Percentiles rank a stretch among this genome's conserved stretches.
These are phyloP conservation scores for Macrotyloma uniflorum DNA, from an alignment of 306 rosid species.

Conservation along the genomic window DNA sequence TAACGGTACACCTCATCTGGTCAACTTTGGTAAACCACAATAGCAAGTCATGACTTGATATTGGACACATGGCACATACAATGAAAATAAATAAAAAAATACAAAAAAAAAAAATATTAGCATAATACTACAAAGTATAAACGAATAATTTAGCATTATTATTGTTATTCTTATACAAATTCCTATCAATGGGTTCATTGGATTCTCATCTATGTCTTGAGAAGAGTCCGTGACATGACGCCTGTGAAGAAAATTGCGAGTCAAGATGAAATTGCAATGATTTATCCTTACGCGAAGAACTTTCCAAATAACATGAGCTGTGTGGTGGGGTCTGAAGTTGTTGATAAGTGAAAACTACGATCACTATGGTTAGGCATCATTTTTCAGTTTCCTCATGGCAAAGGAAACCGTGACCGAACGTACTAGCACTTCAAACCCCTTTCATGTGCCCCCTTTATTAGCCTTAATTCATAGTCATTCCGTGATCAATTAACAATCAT, in stretches of 20 bases:
- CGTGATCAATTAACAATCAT: conserved; percentile 42
- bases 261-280: conserved; percentile 32
- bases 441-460: conserved; percentile 4
- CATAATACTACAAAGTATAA: not conserved
- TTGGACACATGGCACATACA: conserved; percentile 30
- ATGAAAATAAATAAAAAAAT: too few species aligned
- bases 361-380: conserved; percentile 2
- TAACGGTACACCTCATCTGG: conserved; percentile 31
- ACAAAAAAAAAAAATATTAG: not conserved
- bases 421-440: conserved; percentile 1
- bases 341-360: conserved; percentile 34
- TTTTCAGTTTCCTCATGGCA: conserved; percentile 19
- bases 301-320: conserved; percentile 24
- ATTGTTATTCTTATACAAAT: not conserved
- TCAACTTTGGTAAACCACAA: conserved; percentile 32
- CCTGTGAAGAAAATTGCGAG: conserved; percentile 8
- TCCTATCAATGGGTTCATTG: conserved; percentile 3
- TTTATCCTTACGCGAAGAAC: conserved; percentile 23
- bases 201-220: conserved; percentile 31
- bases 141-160: not conserved
- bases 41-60: conserved; percentile 22
- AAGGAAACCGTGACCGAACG: conserved; percentile 30
- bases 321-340: conserved; percentile 41
- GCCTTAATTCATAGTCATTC: conserved; percentile 35
- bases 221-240: conserved; percentile 12